These are phyloP conservation scores for Endoconidiophora polonica DNA, from an alignment of 2,329 filamentous ascomycete genomes.

Conservation along the genomic window DNA sequence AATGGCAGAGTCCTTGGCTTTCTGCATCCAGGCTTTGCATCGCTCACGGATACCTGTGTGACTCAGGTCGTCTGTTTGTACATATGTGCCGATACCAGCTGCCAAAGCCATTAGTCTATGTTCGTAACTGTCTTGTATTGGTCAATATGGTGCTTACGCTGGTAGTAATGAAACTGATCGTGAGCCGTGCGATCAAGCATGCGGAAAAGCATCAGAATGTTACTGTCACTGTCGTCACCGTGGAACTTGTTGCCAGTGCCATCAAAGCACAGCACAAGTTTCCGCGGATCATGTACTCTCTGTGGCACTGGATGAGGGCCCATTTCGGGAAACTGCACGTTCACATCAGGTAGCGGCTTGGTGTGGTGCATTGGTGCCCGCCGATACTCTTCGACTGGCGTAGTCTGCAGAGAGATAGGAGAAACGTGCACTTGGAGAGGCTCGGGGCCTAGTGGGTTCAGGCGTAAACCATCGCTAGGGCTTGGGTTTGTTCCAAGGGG, in stretches of 20 bases:
- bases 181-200: constrained; percentile 48
- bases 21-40: constrained; percentile 49
- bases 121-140: no score
- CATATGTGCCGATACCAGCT: constrained; percentile 59
- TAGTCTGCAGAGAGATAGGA: no score
- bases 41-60: constrained; percentile 39
- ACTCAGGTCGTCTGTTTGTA: constrained; percentile 41
- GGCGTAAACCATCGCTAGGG: no score
- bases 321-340: not conserved
- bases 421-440: no score
- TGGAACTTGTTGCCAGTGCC: constrained; percentile 48
- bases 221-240: constrained; percentile 45
- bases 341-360: not conserved
- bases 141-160: constrained; percentile 28
- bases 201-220: constrained; percentile 53
- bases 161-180: constrained; percentile 48
- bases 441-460: no score
- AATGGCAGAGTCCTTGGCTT: constrained; percentile 63
- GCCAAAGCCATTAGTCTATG: constrained; percentile 2
- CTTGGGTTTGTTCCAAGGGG: no score
- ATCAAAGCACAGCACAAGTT: constrained; percentile 45
- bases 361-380: not conserved
- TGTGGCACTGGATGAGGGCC: not conserved
- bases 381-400: no score
- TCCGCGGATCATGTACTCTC: constrained; percentile 19